Evolutionary conservation across 2,329 filamentous ascomycete species (phyloP).

Genomic region (Simplicillium sp.): DNA sequence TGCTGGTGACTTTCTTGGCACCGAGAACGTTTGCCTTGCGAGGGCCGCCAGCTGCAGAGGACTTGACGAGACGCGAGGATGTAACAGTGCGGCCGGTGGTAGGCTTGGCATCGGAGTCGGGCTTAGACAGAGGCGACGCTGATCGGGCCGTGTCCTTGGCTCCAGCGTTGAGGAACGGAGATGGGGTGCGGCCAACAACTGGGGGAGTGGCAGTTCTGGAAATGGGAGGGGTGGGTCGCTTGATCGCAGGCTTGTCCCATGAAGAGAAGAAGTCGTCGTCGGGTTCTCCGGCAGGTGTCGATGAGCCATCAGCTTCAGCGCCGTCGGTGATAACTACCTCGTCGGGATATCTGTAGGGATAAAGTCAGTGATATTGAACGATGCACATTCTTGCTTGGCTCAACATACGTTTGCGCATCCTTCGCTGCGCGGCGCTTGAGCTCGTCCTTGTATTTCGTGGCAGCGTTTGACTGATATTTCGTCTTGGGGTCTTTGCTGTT

Average conservation of each 20-base stretch:
- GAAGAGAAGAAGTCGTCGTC: conserved; percentile 99
- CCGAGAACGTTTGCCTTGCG: conserved; percentile 81
- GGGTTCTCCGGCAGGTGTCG: conserved; percentile 71
- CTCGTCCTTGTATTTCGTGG: conserved; percentile 96
- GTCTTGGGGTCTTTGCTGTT: conserved; percentile 95
- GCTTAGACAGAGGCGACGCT: conserved; percentile 68
- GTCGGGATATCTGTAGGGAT: conserved; percentile 56
- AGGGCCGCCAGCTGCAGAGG: conserved; percentile 48
- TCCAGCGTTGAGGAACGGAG: conserved; percentile 73
- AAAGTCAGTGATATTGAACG: conserved; percentile 8
- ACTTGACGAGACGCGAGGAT: conserved; percentile 76
- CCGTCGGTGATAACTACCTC: conserved; percentile 80
- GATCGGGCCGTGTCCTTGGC: conserved; percentile 67
- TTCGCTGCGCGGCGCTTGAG: conserved; percentile 74
- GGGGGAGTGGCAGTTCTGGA: conserved; percentile 84
- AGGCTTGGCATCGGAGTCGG: conserved; percentile 46
- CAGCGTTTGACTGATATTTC: conserved; percentile 91
- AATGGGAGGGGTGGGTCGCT: conserved; percentile 86
- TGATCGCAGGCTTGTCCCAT: conserved; percentile 97
- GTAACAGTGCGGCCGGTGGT: conserved; percentile 64
- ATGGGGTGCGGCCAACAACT: conserved; percentile 68
- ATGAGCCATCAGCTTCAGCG: conserved; percentile 54
- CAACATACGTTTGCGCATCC: conserved; percentile 72
- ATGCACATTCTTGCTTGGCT: background rate
- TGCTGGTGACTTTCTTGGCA: conserved; percentile 63